These are phyloP conservation scores for Tetradesmus lagerheimii DNA, from an alignment of 139 green algal species.

Conservation along the genomic window DNA sequence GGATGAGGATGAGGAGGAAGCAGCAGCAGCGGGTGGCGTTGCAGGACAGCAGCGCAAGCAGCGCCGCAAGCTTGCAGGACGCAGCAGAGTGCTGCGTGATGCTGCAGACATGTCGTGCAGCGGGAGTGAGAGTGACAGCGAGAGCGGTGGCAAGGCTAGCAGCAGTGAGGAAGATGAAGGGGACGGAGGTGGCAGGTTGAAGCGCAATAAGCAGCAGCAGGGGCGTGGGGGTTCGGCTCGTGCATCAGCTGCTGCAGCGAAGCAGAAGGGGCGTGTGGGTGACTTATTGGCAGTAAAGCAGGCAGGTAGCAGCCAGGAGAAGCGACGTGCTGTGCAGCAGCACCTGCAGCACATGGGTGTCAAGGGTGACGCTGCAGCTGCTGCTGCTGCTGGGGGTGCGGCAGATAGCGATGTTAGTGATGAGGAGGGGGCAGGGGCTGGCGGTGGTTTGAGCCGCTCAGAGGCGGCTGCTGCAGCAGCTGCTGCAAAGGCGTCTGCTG, in stretches of 20 bases:
- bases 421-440: not conserved
- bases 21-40: not conserved
- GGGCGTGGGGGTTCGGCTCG: not conserved
- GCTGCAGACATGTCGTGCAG: not conserved
- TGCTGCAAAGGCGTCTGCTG: not conserved
- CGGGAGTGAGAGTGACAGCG: not conserved
- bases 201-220: not conserved
- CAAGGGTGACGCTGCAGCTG: not conserved
- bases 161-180: not conserved
- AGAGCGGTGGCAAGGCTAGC: not conserved
- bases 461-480: not conserved
- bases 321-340: not conserved
- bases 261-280: not conserved
- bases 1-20: not conserved
- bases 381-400: not conserved
- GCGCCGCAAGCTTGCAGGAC: not conserved
- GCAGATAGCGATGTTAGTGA: not conserved
- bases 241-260: not conserved
- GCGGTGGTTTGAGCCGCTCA: not conserved
- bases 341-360: not conserved
- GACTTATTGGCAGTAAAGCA: not conserved
- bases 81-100: not conserved
- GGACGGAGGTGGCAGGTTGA: not conserved
- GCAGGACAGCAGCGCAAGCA: not conserved
- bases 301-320: not conserved